Conservation (phyloP, 352 stramenopile species). For the Phytophthora pini region DNA sequence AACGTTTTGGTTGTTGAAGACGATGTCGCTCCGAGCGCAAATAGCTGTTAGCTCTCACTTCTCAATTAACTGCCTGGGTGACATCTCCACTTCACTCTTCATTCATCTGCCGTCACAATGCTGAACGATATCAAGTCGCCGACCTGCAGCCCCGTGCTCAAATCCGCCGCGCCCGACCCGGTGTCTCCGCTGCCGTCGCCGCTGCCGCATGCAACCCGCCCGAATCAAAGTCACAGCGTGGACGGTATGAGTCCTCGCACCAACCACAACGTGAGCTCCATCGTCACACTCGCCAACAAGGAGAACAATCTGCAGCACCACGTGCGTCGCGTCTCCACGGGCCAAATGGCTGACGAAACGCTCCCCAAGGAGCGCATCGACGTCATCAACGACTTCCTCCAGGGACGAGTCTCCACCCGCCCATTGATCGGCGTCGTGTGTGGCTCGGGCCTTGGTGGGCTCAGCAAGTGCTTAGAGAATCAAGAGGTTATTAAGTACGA, state of each 20-base stretch:
- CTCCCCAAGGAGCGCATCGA: slow-evolving; percentile 20
- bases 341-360: slow-evolving; percentile 66
- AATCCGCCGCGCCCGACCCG: background rate
- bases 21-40: slow-evolving; percentile 2
- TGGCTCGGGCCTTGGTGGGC: slow-evolving; percentile 64
- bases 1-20: background rate
- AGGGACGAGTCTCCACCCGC: slow-evolving; percentile 4
- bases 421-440: slow-evolving; percentile 88
- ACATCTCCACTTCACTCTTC: background rate
- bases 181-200: background rate
- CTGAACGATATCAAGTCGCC: slow-evolving; percentile 7
- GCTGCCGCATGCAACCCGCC: slow-evolving; percentile 3
- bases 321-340: slow-evolving; percentile 46
- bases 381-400: slow-evolving; percentile 20
- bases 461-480: slow-evolving; percentile 88
- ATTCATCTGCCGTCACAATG: background rate
- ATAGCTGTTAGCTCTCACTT: slow-evolving; percentile 2
- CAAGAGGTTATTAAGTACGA: slow-evolving; percentile 90
- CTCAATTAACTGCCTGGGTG: slow-evolving; percentile 4
- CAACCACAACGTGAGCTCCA: slow-evolving; percentile 2
- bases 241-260: slow-evolving; percentile 21
- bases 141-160: slow-evolving; percentile 5
- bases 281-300: slow-evolving; percentile 12
- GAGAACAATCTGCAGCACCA: slow-evolving; percentile 1
- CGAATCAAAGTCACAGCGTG: slow-evolving; percentile 43